These are phyloP conservation scores for Hypomontagnella monticulosa DNA, from an alignment of 495 filamentous ascomycete species.

Conservation along the genomic window DNA sequence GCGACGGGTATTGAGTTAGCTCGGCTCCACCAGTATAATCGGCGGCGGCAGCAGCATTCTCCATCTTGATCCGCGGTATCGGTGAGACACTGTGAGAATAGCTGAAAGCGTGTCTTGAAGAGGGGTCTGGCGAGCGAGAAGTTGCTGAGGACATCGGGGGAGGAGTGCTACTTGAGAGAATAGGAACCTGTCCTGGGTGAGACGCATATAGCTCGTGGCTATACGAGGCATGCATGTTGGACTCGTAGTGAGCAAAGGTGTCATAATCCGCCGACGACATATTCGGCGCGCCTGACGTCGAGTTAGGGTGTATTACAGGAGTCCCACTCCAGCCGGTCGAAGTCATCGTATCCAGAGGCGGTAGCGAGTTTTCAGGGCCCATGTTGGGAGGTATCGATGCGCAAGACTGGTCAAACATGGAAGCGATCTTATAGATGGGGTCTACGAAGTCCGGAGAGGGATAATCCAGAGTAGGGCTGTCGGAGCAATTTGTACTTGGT, in stretches of 20 bases:
- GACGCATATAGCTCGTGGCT: constrained; percentile 60
- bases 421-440: constrained; percentile 58
- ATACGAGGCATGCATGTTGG: constrained; percentile 50
- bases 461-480: constrained; percentile 58
- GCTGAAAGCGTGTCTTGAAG: constrained; percentile 47
- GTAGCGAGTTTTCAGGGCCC: constrained; percentile 53
- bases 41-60: constrained; percentile 42
- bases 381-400: constrained; percentile 51
- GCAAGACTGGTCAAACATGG: constrained; percentile 56
- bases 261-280: constrained; percentile 64
- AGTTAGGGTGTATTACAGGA: constrained; percentile 49
- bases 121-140: constrained; percentile 55
- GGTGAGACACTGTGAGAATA: constrained; percentile 52
- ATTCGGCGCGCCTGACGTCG: constrained; percentile 54
- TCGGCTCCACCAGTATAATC: constrained; percentile 55
- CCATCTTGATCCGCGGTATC: constrained; percentile 63
- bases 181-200: constrained; percentile 51
- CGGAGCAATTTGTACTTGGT: constrained; percentile 59
- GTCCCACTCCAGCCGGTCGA: constrained; percentile 55
- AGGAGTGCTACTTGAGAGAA: constrained; percentile 47
- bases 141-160: constrained; percentile 52
- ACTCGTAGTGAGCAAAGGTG: constrained; percentile 58
- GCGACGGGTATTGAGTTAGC: constrained; percentile 59
- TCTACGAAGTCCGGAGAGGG: constrained; percentile 55
- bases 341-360: constrained; percentile 55